phyloP scores from a whole-genome alignment of 2,329 filamentous ascomycete species.

The Fusarium marasasianum region DNA sequence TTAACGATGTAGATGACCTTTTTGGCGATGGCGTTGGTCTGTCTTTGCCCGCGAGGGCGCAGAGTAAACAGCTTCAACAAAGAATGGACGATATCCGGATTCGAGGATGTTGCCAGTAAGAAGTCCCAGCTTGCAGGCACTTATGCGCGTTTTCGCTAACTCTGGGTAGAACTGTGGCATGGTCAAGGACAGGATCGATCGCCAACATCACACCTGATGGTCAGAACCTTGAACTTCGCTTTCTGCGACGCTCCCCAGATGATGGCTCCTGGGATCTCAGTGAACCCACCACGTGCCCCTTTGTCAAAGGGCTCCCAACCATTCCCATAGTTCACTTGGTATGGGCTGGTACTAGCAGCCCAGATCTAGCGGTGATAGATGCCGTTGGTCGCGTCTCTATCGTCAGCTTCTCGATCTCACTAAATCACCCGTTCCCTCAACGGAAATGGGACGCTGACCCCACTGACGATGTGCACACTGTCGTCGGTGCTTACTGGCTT shows the following conservation, averaged over 20 bases:
- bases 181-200: slow-evolving; percentile 89
- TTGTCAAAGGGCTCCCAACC: slow-evolving; percentile 69
- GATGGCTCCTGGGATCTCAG: slow-evolving; percentile 81
- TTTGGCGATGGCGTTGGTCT: slow-evolving; percentile 76
- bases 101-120: slow-evolving; percentile 84
- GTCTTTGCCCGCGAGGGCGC: slow-evolving; percentile 58
- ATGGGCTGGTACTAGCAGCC: slow-evolving; percentile 77
- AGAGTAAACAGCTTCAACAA: slow-evolving; percentile 71
- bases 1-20: slow-evolving; percentile 75
- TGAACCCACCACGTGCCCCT: slow-evolving; percentile 71
- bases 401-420: slow-evolving; percentile 72
- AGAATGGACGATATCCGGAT: slow-evolving; percentile 80
- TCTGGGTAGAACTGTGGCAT: slow-evolving; percentile 74
- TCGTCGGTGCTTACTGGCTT: slow-evolving; percentile 91
- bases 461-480: slow-evolving; percentile 76
- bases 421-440: slow-evolving; percentile 75
- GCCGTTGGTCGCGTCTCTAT: slow-evolving; percentile 80
- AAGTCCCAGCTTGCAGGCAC: neutral
- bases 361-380: slow-evolving; percentile 87
- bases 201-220: slow-evolving; percentile 82
- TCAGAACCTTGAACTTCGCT: slow-evolving; percentile 74
- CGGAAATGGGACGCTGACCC: slow-evolving; percentile 73
- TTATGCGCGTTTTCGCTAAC: slow-evolving; percentile 18
- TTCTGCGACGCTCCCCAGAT: slow-evolving; percentile 73
- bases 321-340: slow-evolving; percentile 80